Percentiles rank a stretch among this genome's conserved stretches.
Evolutionary conservation across 108 stramenopile genomes (phyloP).

Genomic region (Nitzschia sp.): DNA sequence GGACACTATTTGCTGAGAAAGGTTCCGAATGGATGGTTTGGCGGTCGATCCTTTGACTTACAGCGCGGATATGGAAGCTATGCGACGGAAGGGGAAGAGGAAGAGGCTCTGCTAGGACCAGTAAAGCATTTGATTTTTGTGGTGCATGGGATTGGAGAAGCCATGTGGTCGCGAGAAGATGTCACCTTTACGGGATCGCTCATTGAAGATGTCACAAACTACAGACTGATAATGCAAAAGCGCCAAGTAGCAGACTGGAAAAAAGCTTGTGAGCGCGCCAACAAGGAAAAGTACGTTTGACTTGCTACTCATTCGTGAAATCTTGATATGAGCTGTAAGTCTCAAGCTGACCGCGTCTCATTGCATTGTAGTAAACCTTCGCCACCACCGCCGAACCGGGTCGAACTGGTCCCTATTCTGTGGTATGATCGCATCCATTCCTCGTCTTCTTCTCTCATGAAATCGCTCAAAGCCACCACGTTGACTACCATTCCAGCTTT

Average conservation of each 20-base stretch:
- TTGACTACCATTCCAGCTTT: conserved; percentile 76
- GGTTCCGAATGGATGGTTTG: conserved; percentile 51
- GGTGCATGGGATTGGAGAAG: conserved; percentile 91
- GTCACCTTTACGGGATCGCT: conserved; percentile 41
- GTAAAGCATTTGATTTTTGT: conserved; percentile 82
- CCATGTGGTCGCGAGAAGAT: conserved; percentile 67
- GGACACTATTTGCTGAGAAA: conserved; percentile 41
- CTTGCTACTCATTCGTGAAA: not conserved
- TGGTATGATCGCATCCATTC: conserved; percentile 85
- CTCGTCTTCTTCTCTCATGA: conserved; percentile 59
- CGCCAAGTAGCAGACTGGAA: conserved; percentile 68
- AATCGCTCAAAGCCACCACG: conserved; percentile 69
- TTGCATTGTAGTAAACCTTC: conserved; percentile 10
- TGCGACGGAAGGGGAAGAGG: conserved; percentile 72
- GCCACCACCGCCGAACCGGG: conserved; percentile 67
- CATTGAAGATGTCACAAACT: conserved; percentile 48
- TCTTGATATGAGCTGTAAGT: not conserved
- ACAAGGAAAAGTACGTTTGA: conserved; percentile 45
- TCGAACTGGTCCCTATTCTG: conserved; percentile 84
- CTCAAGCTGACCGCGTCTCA: not conserved
- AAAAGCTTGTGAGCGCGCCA: conserved; percentile 58
- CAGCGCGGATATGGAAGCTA: conserved; percentile 79
- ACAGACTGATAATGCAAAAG: conserved; percentile 55
- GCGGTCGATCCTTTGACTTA: conserved; percentile 41
- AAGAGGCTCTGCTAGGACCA: conserved; percentile 71